Percentiles rank a stretch among this genome's conserved stretches.
These are phyloP conservation scores for Phytophthora citrophthora DNA, from an alignment of 352 stramenopile genomes.

Conservation along the genomic window DNA sequence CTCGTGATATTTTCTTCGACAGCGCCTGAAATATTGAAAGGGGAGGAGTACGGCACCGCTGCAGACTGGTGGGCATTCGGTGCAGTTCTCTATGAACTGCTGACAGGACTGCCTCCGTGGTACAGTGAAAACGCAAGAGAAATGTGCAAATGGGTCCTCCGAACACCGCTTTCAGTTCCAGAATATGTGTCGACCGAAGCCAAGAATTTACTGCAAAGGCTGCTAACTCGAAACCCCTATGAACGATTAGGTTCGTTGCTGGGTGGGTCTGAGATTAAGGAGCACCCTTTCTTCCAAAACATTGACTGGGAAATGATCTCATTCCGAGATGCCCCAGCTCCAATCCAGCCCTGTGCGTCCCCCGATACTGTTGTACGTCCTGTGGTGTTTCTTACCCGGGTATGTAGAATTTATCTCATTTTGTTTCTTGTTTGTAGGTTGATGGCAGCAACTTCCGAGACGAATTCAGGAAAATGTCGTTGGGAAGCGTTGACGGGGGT, in stretches of 20 bases:
- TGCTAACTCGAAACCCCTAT: slow-evolving; percentile 56
- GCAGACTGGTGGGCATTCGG: slow-evolving; percentile 87
- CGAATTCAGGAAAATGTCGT: slow-evolving; percentile 80
- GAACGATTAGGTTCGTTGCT: slow-evolving; percentile 56
- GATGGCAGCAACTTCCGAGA: slow-evolving; percentile 83
- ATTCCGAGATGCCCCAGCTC: slow-evolving; percentile 64
- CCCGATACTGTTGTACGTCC: slow-evolving; percentile 52
- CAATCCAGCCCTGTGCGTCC: slow-evolving; percentile 67
- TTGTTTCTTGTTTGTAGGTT: slow-evolving; percentile 1
- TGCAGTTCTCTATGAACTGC: slow-evolving; percentile 76
- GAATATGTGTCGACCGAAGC: slow-evolving; percentile 58
- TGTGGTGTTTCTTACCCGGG: background rate
- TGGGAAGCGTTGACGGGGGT: slow-evolving; percentile 47
- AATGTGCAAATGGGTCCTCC: slow-evolving; percentile 63
- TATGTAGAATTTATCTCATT: background rate
- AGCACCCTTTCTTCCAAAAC: slow-evolving; percentile 66
- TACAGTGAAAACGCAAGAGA: slow-evolving; percentile 64
- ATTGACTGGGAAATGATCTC: slow-evolving; percentile 76
- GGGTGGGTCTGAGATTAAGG: slow-evolving; percentile 62
- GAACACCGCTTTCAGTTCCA: slow-evolving; percentile 61
- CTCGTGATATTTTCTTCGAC: slow-evolving; percentile 6
- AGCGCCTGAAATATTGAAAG: slow-evolving; percentile 76
- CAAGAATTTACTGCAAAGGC: slow-evolving; percentile 49
- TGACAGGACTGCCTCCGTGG: slow-evolving; percentile 80
- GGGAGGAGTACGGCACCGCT: slow-evolving; percentile 73